A percentile compares a stretch with the other conserved stretches of the same genome.
Evolutionary conservation across 768 basidiomycete genomes (phyloP).

Genomic region (Collybia mongolica): DNA sequence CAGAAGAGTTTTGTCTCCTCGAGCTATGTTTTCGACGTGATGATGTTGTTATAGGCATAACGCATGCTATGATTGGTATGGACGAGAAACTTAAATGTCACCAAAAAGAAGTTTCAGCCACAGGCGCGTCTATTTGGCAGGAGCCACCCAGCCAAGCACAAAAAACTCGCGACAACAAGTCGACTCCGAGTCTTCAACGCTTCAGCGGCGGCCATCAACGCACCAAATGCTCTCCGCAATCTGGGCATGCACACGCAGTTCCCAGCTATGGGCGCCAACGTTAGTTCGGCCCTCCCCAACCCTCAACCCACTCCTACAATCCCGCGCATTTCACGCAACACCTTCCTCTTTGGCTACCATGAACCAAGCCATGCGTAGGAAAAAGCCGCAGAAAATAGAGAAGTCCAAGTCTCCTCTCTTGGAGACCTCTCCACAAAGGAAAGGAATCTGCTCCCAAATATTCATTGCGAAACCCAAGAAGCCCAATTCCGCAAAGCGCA

Average conservation of each 20-base stretch:
- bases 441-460: conserved; percentile 86
- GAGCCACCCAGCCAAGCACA: conserved; percentile 3
- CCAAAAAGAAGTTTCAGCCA: conserved; percentile 13
- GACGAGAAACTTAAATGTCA: conserved; percentile 13
- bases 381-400: conserved; percentile 50
- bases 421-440: conserved; percentile 77
- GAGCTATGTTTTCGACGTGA: conserved; percentile 35
- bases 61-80: conserved; percentile 3
- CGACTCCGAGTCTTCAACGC: too few relatives aligned
- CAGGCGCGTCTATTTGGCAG: conserved; percentile 34
- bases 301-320: conserved; percentile 19
- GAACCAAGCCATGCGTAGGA: conserved; percentile 85
- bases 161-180: too few relatives aligned
- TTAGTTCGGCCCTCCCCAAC: conserved; percentile 13
- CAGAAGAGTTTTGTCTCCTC: conserved; percentile 50
- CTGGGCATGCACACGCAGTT: conserved; percentile 27
- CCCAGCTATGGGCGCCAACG: conserved; percentile 25
- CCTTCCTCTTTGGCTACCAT: conserved; percentile 64
- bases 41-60: conserved; percentile 37
- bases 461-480: conserved; percentile 90
- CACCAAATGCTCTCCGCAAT: conserved; percentile 42
- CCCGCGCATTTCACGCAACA: conserved; percentile 63
- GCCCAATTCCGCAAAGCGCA: conserved; percentile 97
- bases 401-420: conserved; percentile 82
- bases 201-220: too few relatives aligned